These are phyloP conservation scores for Gleditsia sinensis DNA, from an alignment of 306 rosid genomes.

Conservation along the genomic window DNA sequence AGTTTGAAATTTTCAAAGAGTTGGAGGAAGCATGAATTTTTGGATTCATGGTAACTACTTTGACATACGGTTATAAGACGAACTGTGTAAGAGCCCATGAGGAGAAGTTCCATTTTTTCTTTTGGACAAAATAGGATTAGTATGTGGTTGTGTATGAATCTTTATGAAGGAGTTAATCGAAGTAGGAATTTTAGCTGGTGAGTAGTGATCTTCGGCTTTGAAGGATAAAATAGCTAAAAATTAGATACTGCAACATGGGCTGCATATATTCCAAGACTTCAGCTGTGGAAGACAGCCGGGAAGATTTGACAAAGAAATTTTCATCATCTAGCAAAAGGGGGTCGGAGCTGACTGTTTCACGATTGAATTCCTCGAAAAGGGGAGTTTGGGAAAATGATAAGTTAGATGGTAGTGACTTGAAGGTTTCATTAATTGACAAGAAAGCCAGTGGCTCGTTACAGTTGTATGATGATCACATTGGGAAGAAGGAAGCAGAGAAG, in stretches of 20 bases:
- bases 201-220: slow-evolving; percentile 21
- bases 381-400: slow-evolving; percentile 48
- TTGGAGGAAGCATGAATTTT: background rate
- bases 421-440: slow-evolving; percentile 59
- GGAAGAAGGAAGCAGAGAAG: slow-evolving; percentile 53
- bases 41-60: slow-evolving; percentile 27
- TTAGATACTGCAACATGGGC: slow-evolving; percentile 63
- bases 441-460: slow-evolving; percentile 54
- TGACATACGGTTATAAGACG: background rate
- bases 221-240: slow-evolving; percentile 25
- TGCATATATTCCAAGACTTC: slow-evolving; percentile 64
- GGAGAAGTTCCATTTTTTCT: slow-evolving; percentile 30
- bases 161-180: slow-evolving; percentile 34
- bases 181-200: slow-evolving; percentile 31
- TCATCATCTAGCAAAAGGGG: slow-evolving; percentile 44
- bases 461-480: slow-evolving; percentile 53
- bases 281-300: slow-evolving; percentile 68
- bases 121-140: slow-evolving; percentile 22
- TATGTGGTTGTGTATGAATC: slow-evolving; percentile 35
- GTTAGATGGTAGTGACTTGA: slow-evolving; percentile 47
- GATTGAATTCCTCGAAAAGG: slow-evolving; percentile 63
- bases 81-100: slow-evolving; percentile 33
- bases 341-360: slow-evolving; percentile 45
- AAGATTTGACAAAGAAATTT: slow-evolving; percentile 47
- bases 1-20: slow-evolving; percentile 32